Conservation (phyloP, 768 basidiomycete genomes). For the Tephrocybe sp. region DNA sequence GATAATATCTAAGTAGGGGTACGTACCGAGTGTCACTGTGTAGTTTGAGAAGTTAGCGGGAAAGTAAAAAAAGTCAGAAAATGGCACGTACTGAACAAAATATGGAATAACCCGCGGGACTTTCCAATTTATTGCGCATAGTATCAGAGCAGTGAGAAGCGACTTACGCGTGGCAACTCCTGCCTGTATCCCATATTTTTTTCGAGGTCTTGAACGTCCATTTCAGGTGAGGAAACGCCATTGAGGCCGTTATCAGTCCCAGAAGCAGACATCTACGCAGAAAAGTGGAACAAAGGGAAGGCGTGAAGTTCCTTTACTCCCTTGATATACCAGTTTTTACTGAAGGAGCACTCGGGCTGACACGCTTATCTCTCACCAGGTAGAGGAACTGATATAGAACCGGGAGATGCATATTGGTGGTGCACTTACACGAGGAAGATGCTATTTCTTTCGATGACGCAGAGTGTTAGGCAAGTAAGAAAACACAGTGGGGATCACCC, state of each 20-base stretch:
- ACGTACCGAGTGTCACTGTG: constrained; percentile 48
- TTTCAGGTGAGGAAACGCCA: background rate
- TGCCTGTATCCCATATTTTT: constrained; percentile 50
- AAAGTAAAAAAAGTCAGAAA: background rate
- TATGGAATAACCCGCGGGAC: constrained; percentile 50
- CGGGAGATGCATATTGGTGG: no score
- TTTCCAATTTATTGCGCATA: constrained; percentile 20
- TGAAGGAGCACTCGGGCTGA: no score
- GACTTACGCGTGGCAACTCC: constrained; percentile 47
- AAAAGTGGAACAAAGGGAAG: no score
- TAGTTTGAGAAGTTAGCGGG: background rate
- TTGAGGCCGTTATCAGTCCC: constrained; percentile 1
- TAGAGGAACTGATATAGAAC: no score
- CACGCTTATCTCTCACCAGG: no score
- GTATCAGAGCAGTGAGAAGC: background rate
- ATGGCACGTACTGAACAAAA: constrained; percentile 48
- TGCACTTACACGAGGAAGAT: no score
- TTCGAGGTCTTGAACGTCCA: constrained; percentile 34
- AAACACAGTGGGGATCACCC: no score
- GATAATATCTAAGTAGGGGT: background rate
- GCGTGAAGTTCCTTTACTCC: no score
- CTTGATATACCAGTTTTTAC: no score
- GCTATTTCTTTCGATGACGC: no score
- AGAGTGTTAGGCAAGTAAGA: no score
- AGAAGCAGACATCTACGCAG: background rate